A percentile compares a stretch with the other conserved stretches of the same genome.
phyloP scores from a whole-genome alignment of 306 rosid species.

The Acacia confusa region DNA sequence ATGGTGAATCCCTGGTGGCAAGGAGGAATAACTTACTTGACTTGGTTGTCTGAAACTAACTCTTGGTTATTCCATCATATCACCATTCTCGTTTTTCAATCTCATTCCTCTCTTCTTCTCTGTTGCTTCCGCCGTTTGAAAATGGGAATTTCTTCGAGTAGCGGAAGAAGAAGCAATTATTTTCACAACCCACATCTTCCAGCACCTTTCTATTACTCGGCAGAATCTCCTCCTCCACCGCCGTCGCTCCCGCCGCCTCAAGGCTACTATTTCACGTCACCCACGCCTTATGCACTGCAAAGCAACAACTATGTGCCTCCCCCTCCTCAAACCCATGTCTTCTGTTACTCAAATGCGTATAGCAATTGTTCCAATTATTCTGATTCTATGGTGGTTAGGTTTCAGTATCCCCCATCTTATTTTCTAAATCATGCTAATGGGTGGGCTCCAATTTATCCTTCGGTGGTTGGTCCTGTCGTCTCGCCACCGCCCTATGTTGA shows the following conservation, averaged over 20 bases:
- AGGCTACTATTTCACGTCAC: conserved; percentile 34
- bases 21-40: neutral
- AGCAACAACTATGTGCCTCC: conserved; percentile 26
- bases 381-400: conserved; percentile 42
- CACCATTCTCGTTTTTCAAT: neutral
- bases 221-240: conserved; percentile 46
- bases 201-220: conserved; percentile 44
- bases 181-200: conserved; percentile 35
- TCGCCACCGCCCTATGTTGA: conserved; percentile 65
- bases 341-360: conserved; percentile 51
- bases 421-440: conserved; percentile 50
- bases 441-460: conserved; percentile 50
- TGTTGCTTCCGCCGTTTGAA: neutral
- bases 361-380: conserved; percentile 37
- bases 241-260: conserved; percentile 44
- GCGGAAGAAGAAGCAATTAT: conserved; percentile 58
- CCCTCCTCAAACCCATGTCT: conserved; percentile 48
- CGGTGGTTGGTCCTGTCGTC: conserved; percentile 7
- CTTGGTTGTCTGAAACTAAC: neutral
- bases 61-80: neutral
- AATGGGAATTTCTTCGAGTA: conserved; percentile 85
- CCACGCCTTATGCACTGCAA: conserved; percentile 37
- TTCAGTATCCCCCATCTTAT: conserved; percentile 44
- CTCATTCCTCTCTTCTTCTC: neutral
- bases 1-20: neutral